A percentile compares a stretch with the other conserved stretches of the same genome.
Conservation (phyloP, 2,329 filamentous ascomycete species). For the Aureobasidium subglaciale region DNA sequence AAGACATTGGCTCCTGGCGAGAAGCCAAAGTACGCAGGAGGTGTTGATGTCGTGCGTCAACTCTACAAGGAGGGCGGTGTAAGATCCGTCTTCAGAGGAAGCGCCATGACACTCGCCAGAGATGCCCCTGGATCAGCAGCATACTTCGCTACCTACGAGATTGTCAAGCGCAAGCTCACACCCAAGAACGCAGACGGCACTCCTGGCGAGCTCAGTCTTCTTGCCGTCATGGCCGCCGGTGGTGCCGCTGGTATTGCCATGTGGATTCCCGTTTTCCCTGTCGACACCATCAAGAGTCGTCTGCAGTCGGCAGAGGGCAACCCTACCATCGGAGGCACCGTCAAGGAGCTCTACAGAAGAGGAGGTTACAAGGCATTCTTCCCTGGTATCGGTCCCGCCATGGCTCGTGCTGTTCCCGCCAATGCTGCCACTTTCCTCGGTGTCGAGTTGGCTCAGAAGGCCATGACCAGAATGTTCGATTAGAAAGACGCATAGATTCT, state of each 20-base stretch:
- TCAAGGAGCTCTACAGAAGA: slow-evolving; percentile 72
- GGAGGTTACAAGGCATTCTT: slow-evolving; percentile 92
- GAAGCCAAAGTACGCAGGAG: slow-evolving; percentile 85
- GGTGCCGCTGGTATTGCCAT: slow-evolving; percentile 91
- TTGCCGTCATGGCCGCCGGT: slow-evolving; percentile 78
- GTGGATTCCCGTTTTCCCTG: slow-evolving; percentile 98
- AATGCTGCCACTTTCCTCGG: slow-evolving; percentile 93
- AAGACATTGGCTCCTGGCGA: slow-evolving; percentile 77
- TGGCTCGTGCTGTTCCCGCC: slow-evolving; percentile 87
- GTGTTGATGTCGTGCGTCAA: slow-evolving; percentile 83
- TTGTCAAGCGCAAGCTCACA: slow-evolving; percentile 80
- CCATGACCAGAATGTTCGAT: slow-evolving; percentile 69
- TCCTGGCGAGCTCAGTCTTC: slow-evolving; percentile 67
- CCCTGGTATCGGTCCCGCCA: slow-evolving; percentile 87
- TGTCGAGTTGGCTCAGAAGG: slow-evolving; percentile 75
- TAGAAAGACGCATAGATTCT: slow-evolving; percentile 3
- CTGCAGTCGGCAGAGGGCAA: slow-evolving; percentile 86
- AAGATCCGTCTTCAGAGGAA: slow-evolving; percentile 86
- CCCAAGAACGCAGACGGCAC: slow-evolving; percentile 72
- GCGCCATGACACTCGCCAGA: slow-evolving; percentile 81
- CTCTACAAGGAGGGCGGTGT: slow-evolving; percentile 87
- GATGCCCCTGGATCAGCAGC: slow-evolving; percentile 90
- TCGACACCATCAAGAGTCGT: slow-evolving; percentile 92
- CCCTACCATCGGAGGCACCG: slow-evolving; percentile 70
- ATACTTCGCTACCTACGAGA: slow-evolving; percentile 97